phyloP scores from a whole-genome alignment of 257 asterid species.

The Salvia splendens region DNA sequence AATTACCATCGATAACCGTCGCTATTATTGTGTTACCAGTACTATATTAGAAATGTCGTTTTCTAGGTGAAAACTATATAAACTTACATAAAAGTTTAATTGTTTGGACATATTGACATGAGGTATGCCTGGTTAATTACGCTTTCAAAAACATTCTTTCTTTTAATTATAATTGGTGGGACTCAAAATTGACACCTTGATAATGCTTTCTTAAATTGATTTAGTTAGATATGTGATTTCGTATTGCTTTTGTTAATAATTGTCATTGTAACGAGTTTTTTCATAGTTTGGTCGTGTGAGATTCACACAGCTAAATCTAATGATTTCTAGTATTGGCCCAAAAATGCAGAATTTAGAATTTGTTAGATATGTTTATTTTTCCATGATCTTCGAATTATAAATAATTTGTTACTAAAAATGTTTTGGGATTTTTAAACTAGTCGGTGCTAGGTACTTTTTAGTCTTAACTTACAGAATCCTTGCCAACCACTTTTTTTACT shows the following conservation, averaged over 20 bases:
- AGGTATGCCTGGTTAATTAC: no score
- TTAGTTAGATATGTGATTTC: not conserved
- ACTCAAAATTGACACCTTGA: not conserved
- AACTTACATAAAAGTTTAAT: no score
- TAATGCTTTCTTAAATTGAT: not conserved
- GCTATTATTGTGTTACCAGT: not conserved
- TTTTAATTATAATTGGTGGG: no score
- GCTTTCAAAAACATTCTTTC: no score
- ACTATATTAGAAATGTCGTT: not conserved
- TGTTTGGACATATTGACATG: no score
- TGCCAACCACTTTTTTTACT: not conserved
- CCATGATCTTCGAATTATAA: slow-evolving; percentile 1
- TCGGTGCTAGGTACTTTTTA: slow-evolving; percentile 19
- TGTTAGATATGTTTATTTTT: not conserved
- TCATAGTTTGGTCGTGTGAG: not conserved
- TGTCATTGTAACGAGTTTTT: no score
- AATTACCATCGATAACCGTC: not conserved
- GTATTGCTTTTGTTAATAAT: not conserved
- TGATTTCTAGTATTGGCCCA: no score
- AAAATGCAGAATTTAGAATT: no score
- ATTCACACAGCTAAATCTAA: not conserved
- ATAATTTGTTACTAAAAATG: not conserved
- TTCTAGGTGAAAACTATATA: not conserved
- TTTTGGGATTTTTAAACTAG: not conserved
- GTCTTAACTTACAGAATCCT: slow-evolving; percentile 37